phyloP scores from a whole-genome alignment of 179 eudicot species.

The Vitellaria paradoxa region DNA sequence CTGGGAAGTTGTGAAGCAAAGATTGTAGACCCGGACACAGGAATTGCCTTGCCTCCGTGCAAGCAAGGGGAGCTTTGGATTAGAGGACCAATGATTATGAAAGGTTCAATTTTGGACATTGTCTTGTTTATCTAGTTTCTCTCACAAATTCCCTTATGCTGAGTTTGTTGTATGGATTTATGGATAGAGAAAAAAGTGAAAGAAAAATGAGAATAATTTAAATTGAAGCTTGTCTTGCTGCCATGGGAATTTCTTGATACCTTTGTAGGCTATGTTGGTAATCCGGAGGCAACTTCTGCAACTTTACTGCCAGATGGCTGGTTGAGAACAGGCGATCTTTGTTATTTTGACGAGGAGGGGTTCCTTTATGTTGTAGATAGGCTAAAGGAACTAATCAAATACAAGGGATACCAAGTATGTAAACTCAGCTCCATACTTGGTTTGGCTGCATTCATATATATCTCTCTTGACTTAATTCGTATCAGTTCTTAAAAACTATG shows the following conservation, averaged over 20 bases:
- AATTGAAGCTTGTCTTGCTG: too few species aligned
- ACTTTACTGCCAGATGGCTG: slow-evolving; percentile 28
- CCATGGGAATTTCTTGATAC: neutral
- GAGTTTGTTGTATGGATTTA: too few species aligned
- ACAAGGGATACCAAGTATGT: slow-evolving; percentile 34
- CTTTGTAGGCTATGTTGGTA: slow-evolving; percentile 32
- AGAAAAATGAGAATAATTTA: too few species aligned
- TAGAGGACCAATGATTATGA: slow-evolving; percentile 37
- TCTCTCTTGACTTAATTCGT: too few species aligned
- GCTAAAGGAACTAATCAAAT: slow-evolving; percentile 39
- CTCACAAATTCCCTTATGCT: too few species aligned
- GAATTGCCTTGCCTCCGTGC: slow-evolving; percentile 30
- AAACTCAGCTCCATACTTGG: too few species aligned
- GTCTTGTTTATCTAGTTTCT: too few species aligned
- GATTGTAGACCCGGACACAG: slow-evolving; percentile 29
- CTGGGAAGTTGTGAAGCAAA: slow-evolving; percentile 23
- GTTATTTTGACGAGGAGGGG: slow-evolving; percentile 39
- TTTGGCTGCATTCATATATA: too few species aligned
- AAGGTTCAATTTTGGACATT: slow-evolving; percentile 17
- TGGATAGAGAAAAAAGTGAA: too few species aligned
- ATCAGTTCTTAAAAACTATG: too few species aligned
- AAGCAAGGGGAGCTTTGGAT: slow-evolving; percentile 40
- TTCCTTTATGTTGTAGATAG: slow-evolving; percentile 36
- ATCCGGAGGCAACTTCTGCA: slow-evolving; percentile 29
- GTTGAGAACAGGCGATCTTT: slow-evolving; percentile 37